Conservation (phyloP, 768 basidiomycete genomes). For the Brasilioporus rufonigricans region DNA sequence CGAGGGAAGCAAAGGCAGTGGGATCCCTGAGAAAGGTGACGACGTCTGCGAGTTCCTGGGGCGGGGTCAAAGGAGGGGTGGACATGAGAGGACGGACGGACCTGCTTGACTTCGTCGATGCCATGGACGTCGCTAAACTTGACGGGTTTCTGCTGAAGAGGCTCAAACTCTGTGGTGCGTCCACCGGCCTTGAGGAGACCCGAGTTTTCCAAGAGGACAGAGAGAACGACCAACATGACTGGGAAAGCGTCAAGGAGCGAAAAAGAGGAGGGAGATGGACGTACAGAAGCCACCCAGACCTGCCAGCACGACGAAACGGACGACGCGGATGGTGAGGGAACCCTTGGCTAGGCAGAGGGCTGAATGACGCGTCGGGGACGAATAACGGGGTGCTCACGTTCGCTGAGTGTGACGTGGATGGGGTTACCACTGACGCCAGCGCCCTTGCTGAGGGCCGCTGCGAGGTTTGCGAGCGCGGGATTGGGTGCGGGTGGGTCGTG, state of each 20-base stretch:
- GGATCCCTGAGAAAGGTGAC: conserved; percentile 96
- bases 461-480: conserved; percentile 41
- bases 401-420: conserved; percentile 77
- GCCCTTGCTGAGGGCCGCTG: conserved; percentile 41
- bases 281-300: conserved; percentile 64
- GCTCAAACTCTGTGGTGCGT: conserved; percentile 79
- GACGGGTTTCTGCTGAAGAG: conserved; percentile 74
- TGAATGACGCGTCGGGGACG: neutral
- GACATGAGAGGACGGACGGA: conserved; percentile 30
- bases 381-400: conserved; percentile 51
- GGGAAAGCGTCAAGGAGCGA: conserved; percentile 4
- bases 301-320: conserved; percentile 59
- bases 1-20: conserved; percentile 81
- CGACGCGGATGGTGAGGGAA: conserved; percentile 58
- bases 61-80: conserved; percentile 2
- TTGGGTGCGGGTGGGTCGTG: conserved; percentile 18
- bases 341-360: conserved; percentile 53
- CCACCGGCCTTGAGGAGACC: conserved; percentile 90
- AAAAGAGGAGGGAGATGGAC: conserved; percentile 24
- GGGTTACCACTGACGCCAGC: conserved; percentile 53
- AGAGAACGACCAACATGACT: conserved; percentile 84
- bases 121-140: conserved; percentile 97
- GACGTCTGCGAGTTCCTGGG: conserved; percentile 87
- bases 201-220: conserved; percentile 89
- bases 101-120: conserved; percentile 95